Evolutionary conservation across 306 rosid species (phyloP), one percentile per base, ranked within the genome.

Genomic region (Cyclanthera cordifolia): DNA sequence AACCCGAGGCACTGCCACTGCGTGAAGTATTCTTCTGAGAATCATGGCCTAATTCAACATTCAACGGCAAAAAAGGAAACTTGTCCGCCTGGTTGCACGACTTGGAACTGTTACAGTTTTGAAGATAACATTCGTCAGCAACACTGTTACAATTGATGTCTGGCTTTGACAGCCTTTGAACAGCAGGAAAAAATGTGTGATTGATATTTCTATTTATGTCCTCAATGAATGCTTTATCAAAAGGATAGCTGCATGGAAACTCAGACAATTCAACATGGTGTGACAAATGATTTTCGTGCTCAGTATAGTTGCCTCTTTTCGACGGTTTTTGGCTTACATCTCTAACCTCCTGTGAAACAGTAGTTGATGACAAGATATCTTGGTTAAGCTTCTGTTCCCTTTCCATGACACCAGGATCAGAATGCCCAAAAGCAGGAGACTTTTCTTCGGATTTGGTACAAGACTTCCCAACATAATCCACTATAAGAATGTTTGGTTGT

Each of bases 201-300:
- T 66, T 81, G 59, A 73, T 23, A 71, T 76, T 85, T 17, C 81
- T 85, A 21, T 86, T 83, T 46, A 78, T 75, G 75, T 79, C 96
- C 23, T 79, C 77, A 76, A 79, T 73, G 28, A 71, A 50, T 50
- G 79, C 75, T 71, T 75, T 37, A 24, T 75, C 80, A 75, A 85
- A 64, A 15, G 89, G 82, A 79, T 79, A 79, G 56, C 89, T 80
- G 75, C 78, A 81, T 53, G 85, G 79, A 70, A 82, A 69, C 72
- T 82, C 82, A 11, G 70, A 76, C 21, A 84, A 59, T 71, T 85
- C 87, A 23, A 53, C 70, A 28, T 32, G 76, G 68, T 64, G 47
- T 45, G 45, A 73, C 32, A 28, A 25, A 30, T 83, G 45, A 37
- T 73, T 25, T 57, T 70, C 75, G 69, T 58, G 59, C 69, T 74